Conservation (phyloP, 176 grass and related monocot species). For the Panicum miliaceum region DNA sequence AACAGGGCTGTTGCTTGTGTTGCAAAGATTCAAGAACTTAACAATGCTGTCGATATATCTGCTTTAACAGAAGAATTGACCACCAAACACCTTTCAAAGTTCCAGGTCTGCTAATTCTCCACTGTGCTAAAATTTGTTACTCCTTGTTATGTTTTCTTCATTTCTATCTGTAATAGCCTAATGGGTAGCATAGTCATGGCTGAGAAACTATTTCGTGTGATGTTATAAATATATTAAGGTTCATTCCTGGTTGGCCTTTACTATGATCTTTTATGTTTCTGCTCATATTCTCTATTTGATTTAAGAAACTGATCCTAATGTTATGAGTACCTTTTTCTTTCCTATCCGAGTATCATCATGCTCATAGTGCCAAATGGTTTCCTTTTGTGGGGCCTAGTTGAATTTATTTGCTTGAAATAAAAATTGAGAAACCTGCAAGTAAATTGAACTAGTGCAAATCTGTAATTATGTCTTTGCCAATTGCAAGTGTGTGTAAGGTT, state of each 20-base stretch:
- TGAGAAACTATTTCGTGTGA: constrained; percentile 5
- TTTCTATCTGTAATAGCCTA: constrained; percentile 5
- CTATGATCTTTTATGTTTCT: neutral
- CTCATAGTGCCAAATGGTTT: constrained; percentile 13
- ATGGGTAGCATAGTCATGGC: neutral
- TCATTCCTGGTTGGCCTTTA: constrained; percentile 6
- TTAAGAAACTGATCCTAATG: neutral
- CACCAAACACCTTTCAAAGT: constrained; percentile 65
- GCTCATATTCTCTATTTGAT: neutral
- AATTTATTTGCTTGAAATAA: neutral
- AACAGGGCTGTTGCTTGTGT: constrained; percentile 76
- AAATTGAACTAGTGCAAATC: neutral
- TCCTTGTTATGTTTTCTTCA: constrained; percentile 32
- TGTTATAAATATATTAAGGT: neutral
- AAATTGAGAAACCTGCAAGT: neutral
- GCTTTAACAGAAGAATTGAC: constrained; percentile 58
- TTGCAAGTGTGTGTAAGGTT: neutral
- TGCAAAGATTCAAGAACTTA: constrained; percentile 75
- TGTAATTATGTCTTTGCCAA: neutral
- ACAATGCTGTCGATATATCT: constrained; percentile 65
- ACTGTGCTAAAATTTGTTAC: constrained; percentile 15
- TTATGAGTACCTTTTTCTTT: neutral
- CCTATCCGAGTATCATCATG: neutral
- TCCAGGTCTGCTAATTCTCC: constrained; percentile 59
- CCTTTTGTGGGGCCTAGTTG: constrained; percentile 8